Base-by-base conservation (phyloP, 805 yeast species). In the Cyberlindnera saturnus region DNA sequence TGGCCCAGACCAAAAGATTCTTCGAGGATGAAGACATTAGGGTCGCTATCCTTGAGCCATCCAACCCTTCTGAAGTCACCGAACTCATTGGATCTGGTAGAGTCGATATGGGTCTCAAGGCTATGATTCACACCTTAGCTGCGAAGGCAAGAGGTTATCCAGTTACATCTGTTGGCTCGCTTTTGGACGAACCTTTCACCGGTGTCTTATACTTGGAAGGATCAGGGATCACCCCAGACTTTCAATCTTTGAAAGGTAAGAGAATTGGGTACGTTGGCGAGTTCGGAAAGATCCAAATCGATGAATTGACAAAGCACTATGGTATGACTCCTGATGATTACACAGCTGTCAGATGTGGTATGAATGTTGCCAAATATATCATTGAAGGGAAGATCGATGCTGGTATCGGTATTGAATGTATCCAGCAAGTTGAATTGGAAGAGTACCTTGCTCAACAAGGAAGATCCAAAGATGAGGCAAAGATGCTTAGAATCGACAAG, bases 291-390 rank as follows among this genome's bases (percentile, higher is more conserved):
- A 33, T 33, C 23, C 36, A 33, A 20, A 33, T 33, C 14, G 36
- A 33, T 33, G 36, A 33, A 17, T 10, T 33, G 17, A 33, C 36
- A 15, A 33, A 33, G 36, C 23, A 33, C 23, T 33, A 33, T 33
- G 36, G 36, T 33, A 33, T 33, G 36, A 33, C 36, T 17, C 36
- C 36, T 15, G 36, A 33, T 11, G 36, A 33, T 33, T 33, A 33
- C 36, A 33, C 36, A 17, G 36, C 36, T 9, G 36, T 33, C 17
- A 33, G 36, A 33, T 33, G 36, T 33, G 36, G 36, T 33, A 33
- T 33, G 36, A 33, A 33, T 11, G 36, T 33, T 17, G 36, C 36
- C 23, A 33, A 33, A 17, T 33, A 33, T 18, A 33, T 33, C 36
- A 33, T 33, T 4, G 36, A 33, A 17, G 36, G 36, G 4, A 33